Conservation (phyloP, 768 basidiomycete species). For the Boletellus emodensis region DNA sequence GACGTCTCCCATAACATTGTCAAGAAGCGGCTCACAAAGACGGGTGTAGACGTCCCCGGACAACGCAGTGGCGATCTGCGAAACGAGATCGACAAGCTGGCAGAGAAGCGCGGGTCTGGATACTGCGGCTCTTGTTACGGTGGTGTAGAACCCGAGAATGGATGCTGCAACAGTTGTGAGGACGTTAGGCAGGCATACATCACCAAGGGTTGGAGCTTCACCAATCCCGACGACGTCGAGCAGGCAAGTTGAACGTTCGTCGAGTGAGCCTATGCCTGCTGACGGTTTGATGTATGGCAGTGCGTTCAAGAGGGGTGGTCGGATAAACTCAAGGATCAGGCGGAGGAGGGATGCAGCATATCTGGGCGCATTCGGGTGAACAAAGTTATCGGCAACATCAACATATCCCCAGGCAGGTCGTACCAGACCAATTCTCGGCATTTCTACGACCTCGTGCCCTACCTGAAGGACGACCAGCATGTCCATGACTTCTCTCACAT, state of each 20-base stretch:
- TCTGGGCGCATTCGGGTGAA: slow-evolving; percentile 90
- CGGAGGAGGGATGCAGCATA: slow-evolving; percentile 92
- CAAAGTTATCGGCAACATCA: slow-evolving; percentile 95
- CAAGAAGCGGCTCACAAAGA: slow-evolving; percentile 69
- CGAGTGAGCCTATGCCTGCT: neutral
- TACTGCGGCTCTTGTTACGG: slow-evolving; percentile 98
- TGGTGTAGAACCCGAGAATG: slow-evolving; percentile 64
- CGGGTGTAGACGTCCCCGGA: slow-evolving; percentile 57
- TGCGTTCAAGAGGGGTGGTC: slow-evolving; percentile 94
- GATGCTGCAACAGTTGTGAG: slow-evolving; percentile 97
- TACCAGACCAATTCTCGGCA: slow-evolving; percentile 83
- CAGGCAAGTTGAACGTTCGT: slow-evolving; percentile 55
- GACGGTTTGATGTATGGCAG: slow-evolving; percentile 37
- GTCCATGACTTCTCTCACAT: slow-evolving; percentile 92
- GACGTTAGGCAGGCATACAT: slow-evolving; percentile 89
- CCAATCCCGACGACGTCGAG: slow-evolving; percentile 84
- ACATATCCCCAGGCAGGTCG: slow-evolving; percentile 91
- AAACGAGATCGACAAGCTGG: slow-evolving; percentile 84
- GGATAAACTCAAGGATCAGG: slow-evolving; percentile 88
- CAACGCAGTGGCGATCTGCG: slow-evolving; percentile 59
- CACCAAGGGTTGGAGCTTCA: slow-evolving; percentile 93
- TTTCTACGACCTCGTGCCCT: slow-evolving; percentile 89
- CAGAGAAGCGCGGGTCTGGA: slow-evolving; percentile 49
- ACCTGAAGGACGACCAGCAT: slow-evolving; percentile 82
- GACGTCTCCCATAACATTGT: slow-evolving; percentile 86